Base-by-base conservation (phyloP, 352 stramenopile species). In the Pythium chondricola region DNA sequence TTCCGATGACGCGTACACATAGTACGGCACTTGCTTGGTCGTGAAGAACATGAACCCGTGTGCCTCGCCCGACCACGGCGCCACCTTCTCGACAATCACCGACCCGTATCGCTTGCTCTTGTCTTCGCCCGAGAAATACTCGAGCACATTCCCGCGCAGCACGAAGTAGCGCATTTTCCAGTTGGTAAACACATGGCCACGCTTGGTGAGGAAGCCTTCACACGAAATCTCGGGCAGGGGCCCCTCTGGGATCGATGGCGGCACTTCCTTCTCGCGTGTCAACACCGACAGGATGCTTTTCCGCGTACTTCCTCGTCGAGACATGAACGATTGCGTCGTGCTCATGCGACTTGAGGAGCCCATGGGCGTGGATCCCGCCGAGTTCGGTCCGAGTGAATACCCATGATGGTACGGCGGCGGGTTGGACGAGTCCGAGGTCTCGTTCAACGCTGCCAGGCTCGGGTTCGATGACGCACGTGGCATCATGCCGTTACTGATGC, bases 31-130 rank as follows among this genome's bases (percentile, higher is more conserved):
- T 59, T 93, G 82, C 61, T 95, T 93, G 29, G 71, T 81, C 21
- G 84, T 95, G 62, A 91, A 91, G 41, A 95, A 95, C 84, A 93
- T 95, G 52, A 95, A 95, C 24, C 82, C 82, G 39, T 93, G 82
- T 7, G 84, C 61, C 61, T 93, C 83, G 14, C 83, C 81, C 6
- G 79, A 85, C 84, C 84, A 95, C 24, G 77, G 68, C 3, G 81
- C 82, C 14, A 95, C 84, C 55, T 95, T 95, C 37, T 85, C 79
- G 22, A 95, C 78, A 38, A 78, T 83, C 6, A 95, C 84, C n/a
- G 71, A 83, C 17, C 83, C 83, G 40, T 93, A 89, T 35, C 82
- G 81, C 56, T 93, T 93, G 29, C 58, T 67, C 61, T 93, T 94
- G 48, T 90, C 81, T 55, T 93, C 83, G 32, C 75, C 70, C 2